Evolutionary conservation across 2,329 filamentous ascomycete species (phyloP).

Genomic region (Colletotrichum orchidophilum): DNA sequence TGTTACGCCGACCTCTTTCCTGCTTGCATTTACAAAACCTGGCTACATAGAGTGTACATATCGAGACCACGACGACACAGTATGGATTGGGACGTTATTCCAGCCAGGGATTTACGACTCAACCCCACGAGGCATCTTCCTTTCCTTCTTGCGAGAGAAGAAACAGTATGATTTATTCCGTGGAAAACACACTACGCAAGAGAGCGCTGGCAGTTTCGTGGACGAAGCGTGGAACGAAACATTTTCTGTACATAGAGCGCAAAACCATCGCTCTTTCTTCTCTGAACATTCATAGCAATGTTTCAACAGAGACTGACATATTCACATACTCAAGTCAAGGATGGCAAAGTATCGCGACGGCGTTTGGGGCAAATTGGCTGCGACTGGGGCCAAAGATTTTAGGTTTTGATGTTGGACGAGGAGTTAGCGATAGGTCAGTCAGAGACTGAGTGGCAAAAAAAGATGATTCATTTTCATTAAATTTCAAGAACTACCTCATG

Average conservation of each 20-base stretch:
- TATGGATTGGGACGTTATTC: slow-evolving; percentile 29
- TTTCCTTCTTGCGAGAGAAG: background rate
- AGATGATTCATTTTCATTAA: background rate
- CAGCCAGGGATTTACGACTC: slow-evolving; percentile 16
- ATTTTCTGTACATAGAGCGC: slow-evolving; percentile 1
- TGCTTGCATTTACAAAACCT: slow-evolving; percentile 5
- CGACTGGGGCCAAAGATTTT: background rate
- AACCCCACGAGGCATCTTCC: slow-evolving; percentile 11
- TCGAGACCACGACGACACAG: slow-evolving; percentile 13
- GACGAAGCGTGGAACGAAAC: background rate
- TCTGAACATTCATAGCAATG: background rate
- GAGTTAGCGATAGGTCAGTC: background rate
- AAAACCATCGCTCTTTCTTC: background rate
- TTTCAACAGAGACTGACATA: background rate
- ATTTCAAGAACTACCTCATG: background rate
- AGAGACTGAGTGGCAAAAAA: background rate
- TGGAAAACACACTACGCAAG: background rate
- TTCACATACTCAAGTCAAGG: background rate
- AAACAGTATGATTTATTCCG: background rate
- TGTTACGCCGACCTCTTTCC: background rate
- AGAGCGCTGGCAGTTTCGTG: background rate
- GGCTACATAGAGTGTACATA: slow-evolving; percentile 29
- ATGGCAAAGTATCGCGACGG: background rate
- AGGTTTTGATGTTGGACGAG: background rate
- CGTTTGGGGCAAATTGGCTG: background rate